These are phyloP conservation scores for Afroboletus lepidellus DNA, from an alignment of 1,284 basidiomycete genomes.

Conservation along the genomic window DNA sequence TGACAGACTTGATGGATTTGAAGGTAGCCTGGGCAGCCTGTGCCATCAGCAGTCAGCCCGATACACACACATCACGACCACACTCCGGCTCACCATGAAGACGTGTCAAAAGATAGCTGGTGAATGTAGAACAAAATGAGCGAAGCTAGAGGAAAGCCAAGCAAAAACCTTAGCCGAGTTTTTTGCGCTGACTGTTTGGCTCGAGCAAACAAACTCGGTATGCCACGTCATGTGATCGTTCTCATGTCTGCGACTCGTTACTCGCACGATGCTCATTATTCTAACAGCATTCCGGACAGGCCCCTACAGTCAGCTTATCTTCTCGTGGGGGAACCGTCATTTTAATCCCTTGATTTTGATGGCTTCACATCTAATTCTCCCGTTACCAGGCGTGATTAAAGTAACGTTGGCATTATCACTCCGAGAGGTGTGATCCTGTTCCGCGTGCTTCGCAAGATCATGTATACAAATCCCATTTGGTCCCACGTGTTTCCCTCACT, in stretches of 20 bases:
- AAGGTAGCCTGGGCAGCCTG: conserved; percentile 81
- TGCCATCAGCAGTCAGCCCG: background rate
- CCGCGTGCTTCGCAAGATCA: background rate
- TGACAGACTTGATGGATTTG: conserved; percentile 90
- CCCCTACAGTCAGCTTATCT: background rate
- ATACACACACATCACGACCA: background rate
- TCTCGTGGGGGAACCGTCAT: no score
- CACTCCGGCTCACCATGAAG: conserved; percentile 27
- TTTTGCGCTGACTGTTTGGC: conserved; percentile 27
- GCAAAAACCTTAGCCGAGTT: conserved; percentile 14
- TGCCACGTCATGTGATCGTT: conserved; percentile 22
- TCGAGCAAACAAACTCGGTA: conserved; percentile 22
- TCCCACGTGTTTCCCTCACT: background rate
- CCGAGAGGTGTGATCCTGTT: background rate
- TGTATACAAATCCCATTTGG: conserved; percentile 4
- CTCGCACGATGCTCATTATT: background rate
- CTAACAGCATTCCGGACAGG: no score
- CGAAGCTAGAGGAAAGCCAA: conserved; percentile 23
- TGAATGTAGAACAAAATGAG: conserved; percentile 16
- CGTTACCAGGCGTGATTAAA: background rate
- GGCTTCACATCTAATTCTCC: background rate
- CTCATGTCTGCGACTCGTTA: background rate
- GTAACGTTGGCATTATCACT: background rate
- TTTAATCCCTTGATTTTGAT: background rate
- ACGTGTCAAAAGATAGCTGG: conserved; percentile 5